Evolutionary conservation across 1,284 basidiomycete species (phyloP).

Genomic region (Singerocomus inundabilis): DNA sequence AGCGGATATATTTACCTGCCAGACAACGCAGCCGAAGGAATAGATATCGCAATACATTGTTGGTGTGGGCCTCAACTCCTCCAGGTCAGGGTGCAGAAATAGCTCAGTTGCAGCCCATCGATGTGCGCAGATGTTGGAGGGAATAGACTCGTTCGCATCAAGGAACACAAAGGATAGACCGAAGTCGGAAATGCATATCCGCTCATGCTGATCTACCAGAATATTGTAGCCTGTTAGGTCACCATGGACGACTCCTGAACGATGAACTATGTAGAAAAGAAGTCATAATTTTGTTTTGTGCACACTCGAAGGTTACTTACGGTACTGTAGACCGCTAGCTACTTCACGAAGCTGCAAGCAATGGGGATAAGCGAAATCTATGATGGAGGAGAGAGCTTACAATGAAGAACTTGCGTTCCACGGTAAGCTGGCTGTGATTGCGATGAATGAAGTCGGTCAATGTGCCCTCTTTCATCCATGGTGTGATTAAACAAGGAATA

Average conservation of each 20-base stretch:
- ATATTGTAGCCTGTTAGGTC: conserved; percentile 16
- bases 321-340: conserved; percentile 12
- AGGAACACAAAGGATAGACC: conserved; percentile 5
- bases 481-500: conserved; percentile 11
- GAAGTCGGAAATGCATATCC: conserved; percentile 15
- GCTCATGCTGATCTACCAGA: conserved; percentile 7
- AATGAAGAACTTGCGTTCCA: conserved; percentile 3
- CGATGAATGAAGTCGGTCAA: conserved; percentile 10
- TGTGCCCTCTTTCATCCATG: conserved; percentile 10
- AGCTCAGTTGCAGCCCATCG: conserved; percentile 14
- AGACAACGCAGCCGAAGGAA: conserved; percentile 13
- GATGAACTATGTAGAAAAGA: conserved; percentile 6
- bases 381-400: background rate
- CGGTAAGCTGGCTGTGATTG: conserved; percentile 2
- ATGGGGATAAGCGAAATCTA: background rate
- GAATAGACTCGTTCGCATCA: conserved; percentile 3
- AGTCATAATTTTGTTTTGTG: background rate
- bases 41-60: conserved; percentile 10
- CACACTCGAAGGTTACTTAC: background rate
- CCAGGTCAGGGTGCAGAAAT: conserved; percentile 12
- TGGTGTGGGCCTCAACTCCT: conserved; percentile 2
- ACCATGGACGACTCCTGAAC: conserved; percentile 10
- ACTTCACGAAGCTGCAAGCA: conserved; percentile 8
- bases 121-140: conserved; percentile 9
- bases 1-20: conserved; percentile 8